Base-by-base conservation (phyloP, 2,329 filamentous ascomycete genomes). In the Scytalidium sp. region DNA sequence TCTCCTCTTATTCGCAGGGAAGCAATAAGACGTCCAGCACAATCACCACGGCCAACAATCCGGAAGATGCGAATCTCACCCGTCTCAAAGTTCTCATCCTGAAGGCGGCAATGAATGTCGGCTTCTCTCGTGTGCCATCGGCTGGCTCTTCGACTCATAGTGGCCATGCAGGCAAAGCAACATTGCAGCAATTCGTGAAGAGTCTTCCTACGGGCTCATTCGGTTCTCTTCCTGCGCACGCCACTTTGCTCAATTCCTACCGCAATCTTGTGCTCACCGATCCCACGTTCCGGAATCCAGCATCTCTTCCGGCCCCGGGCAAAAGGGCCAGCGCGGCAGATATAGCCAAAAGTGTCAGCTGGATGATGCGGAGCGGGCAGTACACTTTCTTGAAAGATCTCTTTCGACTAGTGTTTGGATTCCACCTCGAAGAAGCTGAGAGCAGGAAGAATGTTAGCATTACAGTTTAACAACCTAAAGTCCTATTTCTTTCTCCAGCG, bases 91-190 rank as follows among this genome's bases (percentile, higher is more conserved):
- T 85, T 13, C 77, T 97, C 9, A 84, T 95, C 25, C 75, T 95
- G 39, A 91, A 91, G 64, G 90, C 92, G 1, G 92, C 91, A 20
- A 85, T 93, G 72, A 92, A 93, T 63, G 81, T 87, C 3, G 91
- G 91, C 10, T 96, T 87, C 69, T 79, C 81, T 51, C 85, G 88
- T 8, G 17, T 5, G 4, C 64, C 71, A 2, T 71, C 75, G 11
- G 62, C 68, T 10, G 59, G 58, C 2, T 55, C 57, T 9, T 47
- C 55, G 3, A 48, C 45, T 8, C 52, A 60, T 1, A 55, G 48
- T 25, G 15, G 32, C 13, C 32, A 36, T 15, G 15, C 11, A 5
- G 32, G 6, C 4, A 75, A 69, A 56, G 68, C 67, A 44, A 79
- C 80, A 1, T 72, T 97, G 2, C 85, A 90, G 22, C 75, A 80